Conservation (phyloP, 805 yeast species). For the Naumovozyma dairenensis region DNA sequence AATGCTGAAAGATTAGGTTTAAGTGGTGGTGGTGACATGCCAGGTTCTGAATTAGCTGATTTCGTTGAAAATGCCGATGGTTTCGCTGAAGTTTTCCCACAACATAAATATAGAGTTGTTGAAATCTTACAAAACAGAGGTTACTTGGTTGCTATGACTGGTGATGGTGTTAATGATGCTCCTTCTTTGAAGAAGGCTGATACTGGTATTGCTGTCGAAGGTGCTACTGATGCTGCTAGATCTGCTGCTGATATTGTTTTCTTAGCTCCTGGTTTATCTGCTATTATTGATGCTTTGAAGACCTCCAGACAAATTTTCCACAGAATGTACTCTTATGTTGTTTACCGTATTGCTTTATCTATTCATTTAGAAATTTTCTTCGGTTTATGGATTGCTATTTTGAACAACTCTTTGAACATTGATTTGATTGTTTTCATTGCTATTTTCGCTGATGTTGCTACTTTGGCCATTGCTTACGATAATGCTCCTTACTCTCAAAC, state of each 20-base stretch:
- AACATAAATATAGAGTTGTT: slow-evolving; percentile 93
- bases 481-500: slow-evolving; percentile 89
- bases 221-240: slow-evolving; percentile 95
- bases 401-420: slow-evolving; percentile 77
- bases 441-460: slow-evolving; percentile 94
- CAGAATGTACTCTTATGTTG: slow-evolving; percentile 97
- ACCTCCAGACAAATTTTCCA: slow-evolving; percentile 96
- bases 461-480: slow-evolving; percentile 94
- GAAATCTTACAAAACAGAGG: slow-evolving; percentile 93
- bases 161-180: slow-evolving; percentile 98
- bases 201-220: slow-evolving; percentile 96
- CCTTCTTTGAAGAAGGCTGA: slow-evolving; percentile 95
- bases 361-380: slow-evolving; percentile 89
- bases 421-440: slow-evolving; percentile 93
- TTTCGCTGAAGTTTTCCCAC: slow-evolving; percentile 98
- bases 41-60: slow-evolving; percentile 96
- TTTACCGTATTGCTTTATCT: slow-evolving; percentile 94
- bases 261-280: slow-evolving; percentile 91
- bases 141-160: slow-evolving; percentile 97
- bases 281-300: slow-evolving; percentile 88
- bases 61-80: slow-evolving; percentile 97
- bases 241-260: slow-evolving; percentile 95
- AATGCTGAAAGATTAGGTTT: slow-evolving; percentile 95
- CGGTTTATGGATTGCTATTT: slow-evolving; percentile 94
- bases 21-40: slow-evolving; percentile 92